Evolutionary conservation across 2,329 filamentous ascomycete species (phyloP), one percentile per base, ranked within the genome.

Genomic region (Aureobasidium sp.): DNA sequence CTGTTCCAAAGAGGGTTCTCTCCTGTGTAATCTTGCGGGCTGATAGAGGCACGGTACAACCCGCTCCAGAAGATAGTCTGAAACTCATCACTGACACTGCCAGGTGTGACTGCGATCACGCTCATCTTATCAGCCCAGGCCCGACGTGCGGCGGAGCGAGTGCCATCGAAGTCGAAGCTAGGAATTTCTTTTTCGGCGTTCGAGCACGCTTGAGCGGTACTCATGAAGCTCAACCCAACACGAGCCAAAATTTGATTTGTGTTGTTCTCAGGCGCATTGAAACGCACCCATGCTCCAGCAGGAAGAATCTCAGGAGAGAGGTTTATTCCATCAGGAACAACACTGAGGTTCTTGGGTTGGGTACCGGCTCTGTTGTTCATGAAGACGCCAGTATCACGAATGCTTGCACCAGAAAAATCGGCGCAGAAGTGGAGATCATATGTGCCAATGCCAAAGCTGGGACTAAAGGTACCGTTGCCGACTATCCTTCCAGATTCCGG

Each of bases 171-270:
- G 67, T 88, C 81, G 58, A 83, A 88, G 16, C 81, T 73, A 0
- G 88, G 84, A n/a, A 90, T 86, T 67, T 91, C 88, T 0, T 69
- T 74, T 70, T 90, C 85, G 0, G 84, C 88, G 68, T 87, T 88
- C 7, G 77, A 69, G 67, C 89, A 92, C 1, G 88, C 88, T 70
- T 86, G 82, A 0, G 81, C 77, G 2, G 76, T 74, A 69, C 83
- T 87, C 67, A 90, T 84, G 71, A 89, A 88, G 65, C 87, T 90
- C 8, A 89, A 75, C 0, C 87, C 87, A 7, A 88, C 85, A 36
- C 88, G 81, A 11, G 81, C 86, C 8, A 82, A 71, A n/a, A 91
- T 80, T 2, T 81, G 79, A 2, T 76, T 75, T 1, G 34, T 15
- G 45, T 78, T 78, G 0, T 83, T 32, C 1, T 63, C 52, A 10